Conservation (phyloP, 441 rosid species). For the Syzygium syzygioides region DNA sequence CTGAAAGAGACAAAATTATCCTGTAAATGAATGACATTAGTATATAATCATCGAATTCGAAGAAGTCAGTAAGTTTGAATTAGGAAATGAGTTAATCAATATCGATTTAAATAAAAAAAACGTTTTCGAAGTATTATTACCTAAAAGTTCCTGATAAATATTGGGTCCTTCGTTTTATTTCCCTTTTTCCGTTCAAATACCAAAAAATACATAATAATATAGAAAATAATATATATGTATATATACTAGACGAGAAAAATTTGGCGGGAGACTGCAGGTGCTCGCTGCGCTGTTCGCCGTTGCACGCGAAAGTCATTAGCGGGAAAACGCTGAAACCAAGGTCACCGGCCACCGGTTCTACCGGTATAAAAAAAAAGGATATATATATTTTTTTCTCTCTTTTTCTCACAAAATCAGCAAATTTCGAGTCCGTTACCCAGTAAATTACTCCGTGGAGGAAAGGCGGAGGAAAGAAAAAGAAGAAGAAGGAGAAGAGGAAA, state of each 20-base stretch:
- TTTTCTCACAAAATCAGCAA: neutral
- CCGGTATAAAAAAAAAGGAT: neutral
- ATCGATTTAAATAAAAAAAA: accelerated
- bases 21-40: accelerated
- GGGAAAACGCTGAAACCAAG: neutral
- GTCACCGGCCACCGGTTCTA: neutral
- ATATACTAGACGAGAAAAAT: neutral
- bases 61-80: neutral
- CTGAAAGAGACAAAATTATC: accelerated
- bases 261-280: neutral
- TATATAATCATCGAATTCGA: neutral
- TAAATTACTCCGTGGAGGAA: neutral
- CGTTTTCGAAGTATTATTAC: no score
- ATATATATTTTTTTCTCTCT: neutral
- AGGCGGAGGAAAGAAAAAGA: neutral
- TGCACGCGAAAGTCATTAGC: neutral
- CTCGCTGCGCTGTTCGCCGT: neutral
- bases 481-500: neutral
- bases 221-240: neutral
- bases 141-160: neutral
- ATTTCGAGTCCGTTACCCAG: neutral
- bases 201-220: neutral
- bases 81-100: neutral
- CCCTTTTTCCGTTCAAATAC: neutral
- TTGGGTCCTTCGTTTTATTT: neutral